Evolutionary conservation across 225 moss, liverwort and hornwort genomes (phyloP).

Genomic region (Lunularia cruciata): DNA sequence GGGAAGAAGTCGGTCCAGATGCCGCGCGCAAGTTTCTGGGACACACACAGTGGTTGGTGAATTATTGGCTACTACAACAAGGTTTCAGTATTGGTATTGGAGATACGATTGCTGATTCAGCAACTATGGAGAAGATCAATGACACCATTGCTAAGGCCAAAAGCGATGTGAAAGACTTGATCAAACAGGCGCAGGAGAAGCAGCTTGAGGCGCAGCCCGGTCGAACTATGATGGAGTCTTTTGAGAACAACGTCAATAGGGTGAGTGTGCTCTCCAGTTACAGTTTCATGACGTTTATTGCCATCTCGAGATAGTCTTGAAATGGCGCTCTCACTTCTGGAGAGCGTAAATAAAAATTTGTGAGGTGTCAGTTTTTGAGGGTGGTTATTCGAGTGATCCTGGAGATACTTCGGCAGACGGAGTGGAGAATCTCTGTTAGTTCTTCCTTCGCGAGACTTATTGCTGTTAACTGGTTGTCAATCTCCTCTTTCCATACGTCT

Average conservation of each 20-base stretch:
- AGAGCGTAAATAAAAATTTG: too few relatives aligned
- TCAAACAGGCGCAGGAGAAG: slow-evolving; percentile 94
- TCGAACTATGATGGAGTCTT: slow-evolving; percentile 91
- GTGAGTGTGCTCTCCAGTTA: slow-evolving; percentile 25
- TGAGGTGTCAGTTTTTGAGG: too few relatives aligned
- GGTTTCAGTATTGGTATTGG: slow-evolving; percentile 99
- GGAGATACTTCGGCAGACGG: too few relatives aligned
- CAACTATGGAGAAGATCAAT: slow-evolving; percentile 99
- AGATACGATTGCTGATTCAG: slow-evolving; percentile 97
- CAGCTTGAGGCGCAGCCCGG: slow-evolving; percentile 99
- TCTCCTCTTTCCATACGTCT: too few relatives aligned
- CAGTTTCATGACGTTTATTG: too few relatives aligned
- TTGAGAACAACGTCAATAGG: slow-evolving; percentile 94
- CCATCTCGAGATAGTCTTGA: too few relatives aligned
- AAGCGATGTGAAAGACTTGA: slow-evolving; percentile 94
- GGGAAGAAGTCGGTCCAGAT: slow-evolving; percentile 99
- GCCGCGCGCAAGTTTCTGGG: slow-evolving; percentile 96
- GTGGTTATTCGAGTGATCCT: too few relatives aligned
- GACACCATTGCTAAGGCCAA: slow-evolving; percentile 96
- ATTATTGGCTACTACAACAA: slow-evolving; percentile 97
- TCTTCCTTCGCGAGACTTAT: too few relatives aligned
- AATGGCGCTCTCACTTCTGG: too few relatives aligned
- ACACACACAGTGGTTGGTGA: slow-evolving; percentile 96
- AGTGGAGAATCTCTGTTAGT: too few relatives aligned
- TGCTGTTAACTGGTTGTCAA: too few relatives aligned